These are phyloP conservation scores for Lachnellula arida DNA, from an alignment of 2,329 filamentous ascomycete genomes.

Conservation along the genomic window DNA sequence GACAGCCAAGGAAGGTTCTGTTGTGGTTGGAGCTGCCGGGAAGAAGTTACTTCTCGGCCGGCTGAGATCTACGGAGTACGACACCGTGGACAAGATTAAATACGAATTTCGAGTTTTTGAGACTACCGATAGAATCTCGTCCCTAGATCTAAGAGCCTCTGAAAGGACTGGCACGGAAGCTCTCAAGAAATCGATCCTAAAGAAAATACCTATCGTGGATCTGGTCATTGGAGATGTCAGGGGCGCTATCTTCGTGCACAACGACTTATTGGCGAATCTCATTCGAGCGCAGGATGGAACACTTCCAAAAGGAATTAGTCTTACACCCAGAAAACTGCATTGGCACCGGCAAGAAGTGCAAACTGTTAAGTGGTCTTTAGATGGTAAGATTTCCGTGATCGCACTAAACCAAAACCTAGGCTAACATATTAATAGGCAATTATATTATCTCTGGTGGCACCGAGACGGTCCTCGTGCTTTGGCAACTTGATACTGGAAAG, in stretches of 20 bases:
- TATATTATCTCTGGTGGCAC: slow-evolving; percentile 91
- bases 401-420: neutral
- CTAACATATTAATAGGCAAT: slow-evolving; percentile 57
- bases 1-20: slow-evolving; percentile 49
- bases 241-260: slow-evolving; percentile 78
- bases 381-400: slow-evolving; percentile 55
- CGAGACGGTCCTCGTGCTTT: slow-evolving; percentile 84
- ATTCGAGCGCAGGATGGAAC: slow-evolving; percentile 37
- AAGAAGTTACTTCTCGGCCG: slow-evolving; percentile 58
- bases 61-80: slow-evolving; percentile 31
- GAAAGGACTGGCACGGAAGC: slow-evolving; percentile 17
- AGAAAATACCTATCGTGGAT: slow-evolving; percentile 51
- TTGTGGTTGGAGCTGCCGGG: slow-evolving; percentile 52
- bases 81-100: slow-evolving; percentile 39
- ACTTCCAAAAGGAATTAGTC: slow-evolving; percentile 28
- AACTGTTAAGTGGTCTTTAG: slow-evolving; percentile 83
- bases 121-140: slow-evolving; percentile 59
- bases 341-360: slow-evolving; percentile 88
- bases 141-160: slow-evolving; percentile 56
- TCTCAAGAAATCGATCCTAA: slow-evolving; percentile 30
- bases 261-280: slow-evolving; percentile 59
- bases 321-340: slow-evolving; percentile 63
- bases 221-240: slow-evolving; percentile 71
- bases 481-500: slow-evolving; percentile 86
- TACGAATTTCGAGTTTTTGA: slow-evolving; percentile 57